phyloP scores from a whole-genome alignment of 805 yeast genomes.

The Jamesozyma rosinii region DNA sequence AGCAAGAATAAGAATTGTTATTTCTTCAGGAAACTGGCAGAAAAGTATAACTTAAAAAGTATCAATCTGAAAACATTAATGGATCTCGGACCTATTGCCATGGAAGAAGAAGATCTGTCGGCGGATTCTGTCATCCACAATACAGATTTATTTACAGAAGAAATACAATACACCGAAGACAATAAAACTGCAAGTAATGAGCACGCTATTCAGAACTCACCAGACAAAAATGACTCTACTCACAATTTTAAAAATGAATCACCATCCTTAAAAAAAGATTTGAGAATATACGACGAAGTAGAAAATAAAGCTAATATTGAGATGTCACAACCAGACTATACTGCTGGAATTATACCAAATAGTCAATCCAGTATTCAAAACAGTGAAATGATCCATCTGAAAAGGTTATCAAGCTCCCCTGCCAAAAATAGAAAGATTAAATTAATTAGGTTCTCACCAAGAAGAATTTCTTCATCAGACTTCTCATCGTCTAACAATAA shows the following conservation, averaged over 20 bases:
- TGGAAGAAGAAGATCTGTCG: background rate
- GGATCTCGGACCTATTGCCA: background rate
- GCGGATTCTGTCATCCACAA: background rate
- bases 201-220: background rate
- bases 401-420: background rate
- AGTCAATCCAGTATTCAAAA: no score
- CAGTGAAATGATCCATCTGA: background rate
- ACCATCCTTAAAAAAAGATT: background rate
- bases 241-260: background rate
- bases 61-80: no score
- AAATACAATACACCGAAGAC: background rate
- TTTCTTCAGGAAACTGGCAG: slow-evolving; percentile 17
- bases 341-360: background rate
- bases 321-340: background rate
- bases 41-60: slow-evolving; percentile 1
- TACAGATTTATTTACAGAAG: background rate
- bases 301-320: no score
- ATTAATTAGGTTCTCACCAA: slow-evolving; percentile 4
- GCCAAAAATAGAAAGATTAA: background rate
- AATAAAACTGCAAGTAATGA: background rate
- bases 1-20: slow-evolving; percentile 18
- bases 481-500: background rate
- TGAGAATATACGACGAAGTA: background rate
- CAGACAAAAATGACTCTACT: background rate
- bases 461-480: slow-evolving; percentile 2